Percentiles rank a stretch among this genome's conserved stretches.
phyloP scores from a whole-genome alignment of 2,329 filamentous ascomycete species.

The Alternaria longipes region DNA sequence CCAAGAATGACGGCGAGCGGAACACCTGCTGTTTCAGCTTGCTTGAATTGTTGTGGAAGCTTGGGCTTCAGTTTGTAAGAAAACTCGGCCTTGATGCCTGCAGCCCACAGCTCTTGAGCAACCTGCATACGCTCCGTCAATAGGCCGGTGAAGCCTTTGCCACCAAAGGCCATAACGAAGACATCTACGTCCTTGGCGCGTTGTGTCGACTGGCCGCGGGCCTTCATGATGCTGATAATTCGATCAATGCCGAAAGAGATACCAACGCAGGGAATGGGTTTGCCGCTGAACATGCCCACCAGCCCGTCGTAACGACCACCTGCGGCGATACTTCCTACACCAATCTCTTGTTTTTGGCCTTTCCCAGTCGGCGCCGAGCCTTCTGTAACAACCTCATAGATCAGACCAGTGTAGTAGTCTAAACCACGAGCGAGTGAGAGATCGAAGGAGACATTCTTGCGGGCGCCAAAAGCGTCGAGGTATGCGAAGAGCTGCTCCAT shows the following conservation, averaged over 20 bases:
- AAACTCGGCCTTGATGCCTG: conserved; percentile 91
- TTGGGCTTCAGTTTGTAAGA: conserved; percentile 91
- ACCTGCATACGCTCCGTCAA: conserved; percentile 86
- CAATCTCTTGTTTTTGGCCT: conserved; percentile 60
- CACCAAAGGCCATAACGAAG: conserved; percentile 94
- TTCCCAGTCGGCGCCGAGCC: conserved; percentile 67
- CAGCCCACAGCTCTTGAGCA: conserved; percentile 80
- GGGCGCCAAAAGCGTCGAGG: conserved; percentile 77
- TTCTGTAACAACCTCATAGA: conserved; percentile 88
- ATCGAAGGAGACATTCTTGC: conserved; percentile 84
- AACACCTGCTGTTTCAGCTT: conserved; percentile 79
- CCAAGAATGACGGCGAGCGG: conserved; percentile 90
- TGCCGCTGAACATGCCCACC: conserved; percentile 91
- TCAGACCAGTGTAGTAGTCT: conserved; percentile 92
- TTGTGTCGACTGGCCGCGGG: conserved; percentile 69
- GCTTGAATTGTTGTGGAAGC: conserved; percentile 88
- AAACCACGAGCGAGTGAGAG: conserved; percentile 88
- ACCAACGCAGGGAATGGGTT: conserved; percentile 89
- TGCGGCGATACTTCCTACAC: conserved; percentile 87
- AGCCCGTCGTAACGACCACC: conserved; percentile 93
- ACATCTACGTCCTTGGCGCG: conserved; percentile 83
- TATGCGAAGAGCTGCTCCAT: conserved; percentile 84
- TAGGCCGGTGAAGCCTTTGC: conserved; percentile 82
- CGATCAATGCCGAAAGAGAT: conserved; percentile 95
- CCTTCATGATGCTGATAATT: conserved; percentile 92